Evolutionary conservation across 257 asterid species (phyloP).

Genomic region (Solanum piurae): DNA sequence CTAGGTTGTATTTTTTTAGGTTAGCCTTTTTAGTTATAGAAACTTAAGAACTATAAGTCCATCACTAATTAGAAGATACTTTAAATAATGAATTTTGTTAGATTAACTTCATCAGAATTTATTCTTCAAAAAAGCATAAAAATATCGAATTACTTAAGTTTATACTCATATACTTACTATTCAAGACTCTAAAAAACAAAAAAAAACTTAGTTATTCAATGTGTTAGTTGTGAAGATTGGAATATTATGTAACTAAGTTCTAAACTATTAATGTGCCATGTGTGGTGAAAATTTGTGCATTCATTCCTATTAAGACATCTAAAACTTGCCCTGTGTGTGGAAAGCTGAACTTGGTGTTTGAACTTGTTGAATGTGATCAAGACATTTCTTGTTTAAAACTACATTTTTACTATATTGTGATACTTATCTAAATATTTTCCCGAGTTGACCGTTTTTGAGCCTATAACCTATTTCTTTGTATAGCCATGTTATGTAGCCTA

Average conservation of each 20-base stretch:
- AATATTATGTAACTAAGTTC: no score
- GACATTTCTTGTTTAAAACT: background rate
- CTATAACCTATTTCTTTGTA: background rate
- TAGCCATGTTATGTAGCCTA: background rate
- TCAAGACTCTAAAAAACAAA: background rate
- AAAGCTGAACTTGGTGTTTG: background rate
- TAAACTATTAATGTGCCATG: background rate
- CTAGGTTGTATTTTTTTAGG: background rate
- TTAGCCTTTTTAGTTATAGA: background rate
- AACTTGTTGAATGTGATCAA: background rate
- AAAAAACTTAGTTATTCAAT: background rate
- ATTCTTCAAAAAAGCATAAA: background rate
- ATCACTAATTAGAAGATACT: background rate
- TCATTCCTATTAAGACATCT: background rate
- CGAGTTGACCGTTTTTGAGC: background rate
- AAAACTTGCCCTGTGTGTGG: background rate
- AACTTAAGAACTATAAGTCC: background rate
- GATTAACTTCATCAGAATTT: background rate
- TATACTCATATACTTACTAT: background rate
- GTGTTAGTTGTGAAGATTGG: background rate
- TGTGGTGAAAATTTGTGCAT: background rate
- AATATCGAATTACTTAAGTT: background rate
- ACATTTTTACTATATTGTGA: background rate
- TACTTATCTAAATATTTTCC: background rate
- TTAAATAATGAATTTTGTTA: background rate